These are phyloP conservation scores for Calocybe cyanea DNA, from an alignment of 768 basidiomycete genomes.

Conservation along the genomic window DNA sequence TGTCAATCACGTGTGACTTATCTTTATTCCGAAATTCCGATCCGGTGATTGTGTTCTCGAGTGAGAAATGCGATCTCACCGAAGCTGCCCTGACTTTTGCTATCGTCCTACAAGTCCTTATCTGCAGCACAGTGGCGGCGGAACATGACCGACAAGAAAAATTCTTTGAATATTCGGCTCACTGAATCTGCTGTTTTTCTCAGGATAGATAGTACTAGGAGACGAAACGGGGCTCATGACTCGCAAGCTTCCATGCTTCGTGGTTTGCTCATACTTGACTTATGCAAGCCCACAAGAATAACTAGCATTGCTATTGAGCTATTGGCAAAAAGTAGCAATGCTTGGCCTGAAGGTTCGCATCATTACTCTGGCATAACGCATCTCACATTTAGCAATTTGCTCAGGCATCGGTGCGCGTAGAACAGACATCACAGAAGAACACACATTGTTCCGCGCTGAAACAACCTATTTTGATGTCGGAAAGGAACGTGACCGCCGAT, in stretches of 20 bases:
- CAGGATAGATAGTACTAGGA: constrained; percentile 39
- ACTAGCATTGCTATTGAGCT: constrained; percentile 82
- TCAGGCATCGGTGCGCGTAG: constrained; percentile 67
- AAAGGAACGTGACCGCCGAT: constrained; percentile 27
- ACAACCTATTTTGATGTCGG: constrained; percentile 72
- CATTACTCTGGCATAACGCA: neutral
- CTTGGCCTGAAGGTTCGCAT: constrained; percentile 81
- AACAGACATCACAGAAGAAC: constrained; percentile 75
- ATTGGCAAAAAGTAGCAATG: constrained; percentile 62
- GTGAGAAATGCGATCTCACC: no score
- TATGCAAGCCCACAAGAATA: constrained; percentile 77
- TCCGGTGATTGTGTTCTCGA: neutral
- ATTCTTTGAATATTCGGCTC: constrained; percentile 52
- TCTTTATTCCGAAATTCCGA: constrained; percentile 1
- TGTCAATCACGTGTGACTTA: no score
- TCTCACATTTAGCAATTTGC: neutral
- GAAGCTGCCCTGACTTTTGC: no score
- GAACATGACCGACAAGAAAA: constrained; percentile 31
- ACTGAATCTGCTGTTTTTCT: constrained; percentile 76
- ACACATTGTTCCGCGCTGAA: constrained; percentile 65
- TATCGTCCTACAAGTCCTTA: no score
- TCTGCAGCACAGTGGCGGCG: no score
- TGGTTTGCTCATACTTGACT: constrained; percentile 54
- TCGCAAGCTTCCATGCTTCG: constrained; percentile 53
- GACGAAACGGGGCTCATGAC: constrained; percentile 25